Base-by-base conservation (phyloP, 768 basidiomycete genomes). In the Phanerochaete sordida region DNA sequence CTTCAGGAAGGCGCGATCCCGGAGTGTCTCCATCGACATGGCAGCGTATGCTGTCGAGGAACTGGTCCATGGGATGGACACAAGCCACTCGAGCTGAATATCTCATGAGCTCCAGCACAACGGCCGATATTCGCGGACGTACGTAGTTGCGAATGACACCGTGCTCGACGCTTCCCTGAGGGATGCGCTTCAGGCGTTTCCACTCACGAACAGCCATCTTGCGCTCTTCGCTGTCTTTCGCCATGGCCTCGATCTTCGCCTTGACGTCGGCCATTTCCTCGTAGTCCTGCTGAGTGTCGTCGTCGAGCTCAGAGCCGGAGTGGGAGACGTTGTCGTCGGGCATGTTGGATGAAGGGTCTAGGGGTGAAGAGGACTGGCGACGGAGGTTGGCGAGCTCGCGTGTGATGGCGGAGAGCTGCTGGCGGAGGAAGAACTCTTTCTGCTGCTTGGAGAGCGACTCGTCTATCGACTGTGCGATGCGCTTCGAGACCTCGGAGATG, bases 381-480 rank as follows among this genome's bases (percentile, higher is more conserved):
- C 75, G 78, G 73, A 90, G 76, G 39, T 79, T 76, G 53, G 84
- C 79, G 28, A 94, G 79, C 70, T 95, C 86, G 43, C 88, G 83
- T 58, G 90, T 86, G 51, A 91, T 92, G 21, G 88, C 90, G 1
- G 88, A 83, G 15, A 91, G 83, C 65, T 93, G 91, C 64, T 93
- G 91, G 24, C 90, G 85, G 2, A 93, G 79, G 76, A 91, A 93
- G 67, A 87, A 88, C 61, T 92, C 91, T 67, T 93, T 93, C 73
- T 93, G 91, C 66, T 93, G 91, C 58, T 90, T 91, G 26, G 88
- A 90, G n/a, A 93, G 80, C 3, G 85, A 86, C 69, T 93, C 91
- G 63, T 91, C 90, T 12, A 93, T 87, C 23, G 88, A 86, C 30
- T 83, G 81, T 3, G 89, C 85, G 54, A 93, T 90, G 76, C 90